Conservation (phyloP, 2,329 filamentous ascomycete genomes). For the Ophiostoma ulmi region DNA sequence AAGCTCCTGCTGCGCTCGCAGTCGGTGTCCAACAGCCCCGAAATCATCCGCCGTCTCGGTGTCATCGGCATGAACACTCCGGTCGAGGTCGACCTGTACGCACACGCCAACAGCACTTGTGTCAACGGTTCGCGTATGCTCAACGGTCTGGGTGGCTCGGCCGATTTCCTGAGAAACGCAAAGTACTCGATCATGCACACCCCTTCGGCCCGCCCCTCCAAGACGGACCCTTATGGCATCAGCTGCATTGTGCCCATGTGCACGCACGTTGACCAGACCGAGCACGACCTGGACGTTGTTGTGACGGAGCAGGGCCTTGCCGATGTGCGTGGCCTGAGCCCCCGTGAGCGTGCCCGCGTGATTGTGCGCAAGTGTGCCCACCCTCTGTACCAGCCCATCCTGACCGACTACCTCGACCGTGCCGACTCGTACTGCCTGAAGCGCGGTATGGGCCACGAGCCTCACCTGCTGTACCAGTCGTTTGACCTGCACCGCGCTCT, state of each 20-base stretch:
- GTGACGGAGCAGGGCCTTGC: slow-evolving; percentile 73
- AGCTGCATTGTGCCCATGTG: slow-evolving; percentile 91
- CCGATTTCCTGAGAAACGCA: slow-evolving; percentile 71
- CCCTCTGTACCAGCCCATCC: slow-evolving; percentile 76
- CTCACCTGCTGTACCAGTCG: slow-evolving; percentile 76
- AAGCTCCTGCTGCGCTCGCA: slow-evolving; percentile 85
- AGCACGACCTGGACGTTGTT: slow-evolving; percentile 86
- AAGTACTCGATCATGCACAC: slow-evolving; percentile 93
- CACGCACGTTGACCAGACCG: slow-evolving; percentile 87
- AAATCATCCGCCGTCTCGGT: slow-evolving; percentile 81
- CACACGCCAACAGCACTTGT: slow-evolving; percentile 84
- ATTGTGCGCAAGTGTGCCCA: slow-evolving; percentile 86
- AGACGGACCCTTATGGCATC: slow-evolving; percentile 76
- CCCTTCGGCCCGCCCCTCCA: slow-evolving; percentile 71
- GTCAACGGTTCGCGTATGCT: slow-evolving; percentile 86
- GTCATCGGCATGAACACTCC: slow-evolving; percentile 95
- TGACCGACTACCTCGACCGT: slow-evolving; percentile 76
- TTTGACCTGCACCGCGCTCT: slow-evolving; percentile 89
- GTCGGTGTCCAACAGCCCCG: slow-evolving; percentile 80
- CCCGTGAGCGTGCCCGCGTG: slow-evolving; percentile 72
- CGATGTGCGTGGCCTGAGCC: slow-evolving; percentile 75
- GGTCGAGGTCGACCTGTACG: slow-evolving; percentile 91
- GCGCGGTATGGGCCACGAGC: slow-evolving; percentile 87
- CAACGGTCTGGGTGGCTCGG: slow-evolving; percentile 75
- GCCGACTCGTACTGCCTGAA: slow-evolving; percentile 80